Conservation (phyloP, 306 rosid genomes). For the Citrullus mucosospermus region DNA sequence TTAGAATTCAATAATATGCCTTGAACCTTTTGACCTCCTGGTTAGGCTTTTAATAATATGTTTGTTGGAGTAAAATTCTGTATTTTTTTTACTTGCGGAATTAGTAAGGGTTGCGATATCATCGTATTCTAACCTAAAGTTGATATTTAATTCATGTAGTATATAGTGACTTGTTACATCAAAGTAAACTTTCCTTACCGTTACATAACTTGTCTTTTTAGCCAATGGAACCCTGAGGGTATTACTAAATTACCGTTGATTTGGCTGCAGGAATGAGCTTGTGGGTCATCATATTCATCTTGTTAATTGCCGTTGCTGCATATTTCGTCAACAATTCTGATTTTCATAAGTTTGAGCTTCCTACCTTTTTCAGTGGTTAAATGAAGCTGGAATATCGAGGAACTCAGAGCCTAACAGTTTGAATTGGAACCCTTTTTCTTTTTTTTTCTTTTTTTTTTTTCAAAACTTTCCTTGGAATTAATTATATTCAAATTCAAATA, state of each 20-base stretch:
- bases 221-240: not conserved
- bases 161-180: not conserved
- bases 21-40: too few species aligned
- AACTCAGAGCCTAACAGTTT: not conserved
- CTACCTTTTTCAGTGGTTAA: not conserved
- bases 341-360: not conserved
- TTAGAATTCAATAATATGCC: too few species aligned
- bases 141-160: not conserved
- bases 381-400: not conserved
- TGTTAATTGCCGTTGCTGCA: slow-evolving; percentile 29
- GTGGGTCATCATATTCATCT: slow-evolving; percentile 48
- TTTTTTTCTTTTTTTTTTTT: too few species aligned
- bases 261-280: slow-evolving; percentile 42
- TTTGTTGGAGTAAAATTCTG: too few species aligned
- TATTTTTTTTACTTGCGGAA: too few species aligned
- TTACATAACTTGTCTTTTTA: not conserved
- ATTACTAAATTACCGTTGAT: not conserved
- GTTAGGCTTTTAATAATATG: too few species aligned
- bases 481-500: not conserved
- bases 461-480: not conserved
- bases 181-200: not conserved
- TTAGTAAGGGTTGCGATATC: not conserved
- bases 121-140: not conserved
- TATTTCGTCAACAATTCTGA: slow-evolving; percentile 36
- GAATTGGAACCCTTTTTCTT: not conserved